phyloP scores from a whole-genome alignment of 257 asterid genomes.

The Penstemon barbatus region DNA sequence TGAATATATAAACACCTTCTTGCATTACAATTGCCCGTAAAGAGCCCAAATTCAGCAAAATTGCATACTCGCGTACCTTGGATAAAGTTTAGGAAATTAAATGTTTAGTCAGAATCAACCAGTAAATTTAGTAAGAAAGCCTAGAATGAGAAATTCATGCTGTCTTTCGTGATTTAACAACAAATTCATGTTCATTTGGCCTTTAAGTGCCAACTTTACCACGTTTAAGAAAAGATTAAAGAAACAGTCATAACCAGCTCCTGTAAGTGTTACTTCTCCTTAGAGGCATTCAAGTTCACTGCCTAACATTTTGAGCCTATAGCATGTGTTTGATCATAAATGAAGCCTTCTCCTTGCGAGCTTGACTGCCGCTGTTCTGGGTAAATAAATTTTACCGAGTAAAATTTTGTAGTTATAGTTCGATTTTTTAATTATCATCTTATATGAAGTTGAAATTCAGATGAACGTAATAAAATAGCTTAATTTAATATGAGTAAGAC shows the following conservation, averaged over 20 bases:
- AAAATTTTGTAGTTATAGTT: neutral
- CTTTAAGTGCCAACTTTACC: slow-evolving; percentile 23
- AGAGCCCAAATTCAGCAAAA: slow-evolving; percentile 90
- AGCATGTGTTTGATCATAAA: neutral
- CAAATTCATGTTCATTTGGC: slow-evolving; percentile 17
- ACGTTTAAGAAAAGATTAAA: slow-evolving; percentile 6
- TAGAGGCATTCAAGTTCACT: slow-evolving; percentile 13
- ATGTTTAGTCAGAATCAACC: slow-evolving; percentile 29
- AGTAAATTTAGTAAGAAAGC: slow-evolving; percentile 20
- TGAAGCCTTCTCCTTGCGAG: slow-evolving; percentile 9
- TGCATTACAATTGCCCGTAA: slow-evolving; percentile 90
- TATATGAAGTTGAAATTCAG: neutral
- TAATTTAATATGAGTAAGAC: neutral
- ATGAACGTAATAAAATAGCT: neutral
- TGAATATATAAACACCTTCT: slow-evolving; percentile 83
- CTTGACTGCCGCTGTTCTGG: slow-evolving; percentile 15
- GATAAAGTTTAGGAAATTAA: slow-evolving; percentile 22
- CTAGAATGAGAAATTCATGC: slow-evolving; percentile 15
- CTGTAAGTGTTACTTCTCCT: slow-evolving; percentile 17
- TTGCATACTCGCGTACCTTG: slow-evolving; percentile 92
- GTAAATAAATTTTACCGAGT: slow-evolving; percentile 3
- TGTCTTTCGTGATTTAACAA: slow-evolving; percentile 9
- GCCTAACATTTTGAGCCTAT: slow-evolving; percentile 2
- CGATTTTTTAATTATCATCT: neutral
- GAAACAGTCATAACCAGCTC: slow-evolving; percentile 15